Evolutionary conservation across 2,329 filamentous ascomycete species (phyloP).

Genomic region (Fusarium sp.): DNA sequence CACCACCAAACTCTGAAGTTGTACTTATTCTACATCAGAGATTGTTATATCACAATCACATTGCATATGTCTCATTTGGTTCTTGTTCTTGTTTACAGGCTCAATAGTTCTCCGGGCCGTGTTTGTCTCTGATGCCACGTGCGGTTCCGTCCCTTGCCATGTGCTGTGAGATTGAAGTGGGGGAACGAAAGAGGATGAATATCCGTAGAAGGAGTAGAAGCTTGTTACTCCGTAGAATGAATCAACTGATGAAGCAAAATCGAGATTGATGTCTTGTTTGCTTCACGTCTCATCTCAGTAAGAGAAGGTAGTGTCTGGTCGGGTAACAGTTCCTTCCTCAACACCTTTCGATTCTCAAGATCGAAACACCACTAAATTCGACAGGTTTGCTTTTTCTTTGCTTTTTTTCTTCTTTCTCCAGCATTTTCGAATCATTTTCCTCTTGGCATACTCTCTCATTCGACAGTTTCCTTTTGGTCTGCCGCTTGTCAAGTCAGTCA

Average conservation of each 20-base stretch:
- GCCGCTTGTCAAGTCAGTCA: neutral
- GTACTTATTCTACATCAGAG: neutral
- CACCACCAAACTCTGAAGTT: neutral
- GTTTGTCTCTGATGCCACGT: constrained; percentile 38
- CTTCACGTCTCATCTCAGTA: neutral
- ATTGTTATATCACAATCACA: neutral
- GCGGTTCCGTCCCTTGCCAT: constrained; percentile 32
- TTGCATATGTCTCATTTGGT: constrained; percentile 9
- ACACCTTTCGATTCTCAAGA: neutral
- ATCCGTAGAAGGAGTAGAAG: neutral
- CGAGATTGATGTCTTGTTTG: constrained; percentile 6
- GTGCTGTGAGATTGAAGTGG: constrained; percentile 22
- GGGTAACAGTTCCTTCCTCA: neutral
- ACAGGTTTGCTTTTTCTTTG: neutral
- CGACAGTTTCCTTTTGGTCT: neutral
- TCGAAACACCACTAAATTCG: constrained; percentile 1
- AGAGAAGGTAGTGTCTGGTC: neutral
- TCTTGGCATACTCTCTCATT: neutral
- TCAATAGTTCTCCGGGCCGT: constrained; percentile 16
- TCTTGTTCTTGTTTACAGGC: neutral
- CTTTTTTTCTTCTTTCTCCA: neutral
- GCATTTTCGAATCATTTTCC: neutral
- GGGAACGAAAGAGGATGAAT: constrained; percentile 20
- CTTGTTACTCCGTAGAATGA: neutral
- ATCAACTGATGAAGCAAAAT: neutral